Conservation (phyloP, 208 protist genomes). For the Crithidia thermophila region DNA sequence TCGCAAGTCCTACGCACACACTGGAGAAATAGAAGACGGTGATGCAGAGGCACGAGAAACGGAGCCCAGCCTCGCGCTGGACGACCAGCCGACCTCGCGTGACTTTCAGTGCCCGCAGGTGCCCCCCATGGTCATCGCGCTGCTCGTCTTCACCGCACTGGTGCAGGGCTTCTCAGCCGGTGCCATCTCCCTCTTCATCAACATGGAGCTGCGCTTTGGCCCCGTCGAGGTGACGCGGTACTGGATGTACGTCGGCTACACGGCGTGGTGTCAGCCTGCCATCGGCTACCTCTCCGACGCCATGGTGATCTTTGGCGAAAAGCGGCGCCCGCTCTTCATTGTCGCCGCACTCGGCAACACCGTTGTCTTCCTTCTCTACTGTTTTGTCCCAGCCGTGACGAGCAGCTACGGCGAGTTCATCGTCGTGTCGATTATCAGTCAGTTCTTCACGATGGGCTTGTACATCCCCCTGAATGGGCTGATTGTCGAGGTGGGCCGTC, state of each 20-base stretch:
- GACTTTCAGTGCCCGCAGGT: conserved; percentile 16
- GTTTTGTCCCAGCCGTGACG: background rate
- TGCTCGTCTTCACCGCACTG: conserved; percentile 38
- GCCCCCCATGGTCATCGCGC: conserved; percentile 30
- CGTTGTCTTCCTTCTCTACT: conserved; percentile 35
- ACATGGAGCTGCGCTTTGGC: conserved; percentile 25
- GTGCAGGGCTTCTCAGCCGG: conserved; percentile 39
- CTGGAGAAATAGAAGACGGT: no score
- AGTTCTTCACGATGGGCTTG: conserved; percentile 42
- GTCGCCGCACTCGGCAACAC: conserved; percentile 30
- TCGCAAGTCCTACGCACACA: no score
- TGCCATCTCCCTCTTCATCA: conserved; percentile 41
- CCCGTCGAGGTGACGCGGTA: conserved; percentile 43
- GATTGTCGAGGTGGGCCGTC: conserved; percentile 46
- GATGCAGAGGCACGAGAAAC: background rate
- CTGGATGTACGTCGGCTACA: conserved; percentile 47
- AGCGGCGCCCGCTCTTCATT: conserved; percentile 46
- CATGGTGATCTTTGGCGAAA: conserved; percentile 38
- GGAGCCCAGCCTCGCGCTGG: background rate
- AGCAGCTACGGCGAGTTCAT: conserved; percentile 27
- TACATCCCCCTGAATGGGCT: conserved; percentile 61
- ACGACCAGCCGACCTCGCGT: background rate
- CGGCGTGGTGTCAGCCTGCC: conserved; percentile 32
- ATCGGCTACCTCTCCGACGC: conserved; percentile 45
- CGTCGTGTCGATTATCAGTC: conserved; percentile 28